phyloP scores from a whole-genome alignment of 192 early-diverging fungal genomes.

The Coemansia sp. region DNA sequence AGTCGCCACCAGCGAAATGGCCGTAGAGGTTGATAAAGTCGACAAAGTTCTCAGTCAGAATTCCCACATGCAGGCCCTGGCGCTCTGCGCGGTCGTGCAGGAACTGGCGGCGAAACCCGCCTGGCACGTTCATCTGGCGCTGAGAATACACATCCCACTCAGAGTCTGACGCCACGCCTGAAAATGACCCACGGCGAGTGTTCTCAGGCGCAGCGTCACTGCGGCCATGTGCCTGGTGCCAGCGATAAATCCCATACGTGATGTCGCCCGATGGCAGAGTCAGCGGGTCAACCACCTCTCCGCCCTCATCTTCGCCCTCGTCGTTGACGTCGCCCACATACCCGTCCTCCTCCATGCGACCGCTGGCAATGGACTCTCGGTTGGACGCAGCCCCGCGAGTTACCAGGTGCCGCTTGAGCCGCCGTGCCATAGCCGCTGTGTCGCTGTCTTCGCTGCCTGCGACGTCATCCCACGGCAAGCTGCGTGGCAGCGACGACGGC shows the following conservation, averaged over 20 bases:
- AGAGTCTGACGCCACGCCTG: slow-evolving; percentile 54
- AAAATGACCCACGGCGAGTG: slow-evolving; percentile 28
- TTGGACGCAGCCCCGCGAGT: slow-evolving; percentile 39
- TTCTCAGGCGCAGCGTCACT: slow-evolving; percentile 23
- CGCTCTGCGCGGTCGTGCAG: slow-evolving; percentile 68
- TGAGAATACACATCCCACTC: slow-evolving; percentile 57
- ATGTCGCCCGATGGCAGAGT: slow-evolving; percentile 72
- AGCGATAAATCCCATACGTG: slow-evolving; percentile 88
- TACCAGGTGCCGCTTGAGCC: slow-evolving; percentile 71
- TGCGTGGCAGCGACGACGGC: slow-evolving; percentile 45
- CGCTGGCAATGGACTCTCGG: slow-evolving; percentile 45
- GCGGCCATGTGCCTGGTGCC: slow-evolving; percentile 62
- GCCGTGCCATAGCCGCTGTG: slow-evolving; percentile 58
- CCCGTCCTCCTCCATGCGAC: slow-evolving; percentile 18
- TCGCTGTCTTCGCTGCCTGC: slow-evolving; percentile 17
- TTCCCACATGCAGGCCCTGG: slow-evolving; percentile 61
- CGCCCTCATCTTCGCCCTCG: slow-evolving; percentile 12
- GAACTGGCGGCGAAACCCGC: slow-evolving; percentile 88
- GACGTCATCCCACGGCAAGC: slow-evolving; percentile 24
- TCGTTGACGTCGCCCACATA: slow-evolving; percentile 16
- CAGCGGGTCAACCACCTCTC: slow-evolving; percentile 45
- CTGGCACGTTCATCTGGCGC: slow-evolving; percentile 68
- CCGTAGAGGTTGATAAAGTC: slow-evolving; percentile 92
- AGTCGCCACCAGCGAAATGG: slow-evolving; percentile 92
- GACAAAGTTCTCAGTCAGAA: slow-evolving; percentile 87